Evolutionary conservation across 1,139 yeast genomes (phyloP).

Genomic region (Lodderomyces margitis): DNA sequence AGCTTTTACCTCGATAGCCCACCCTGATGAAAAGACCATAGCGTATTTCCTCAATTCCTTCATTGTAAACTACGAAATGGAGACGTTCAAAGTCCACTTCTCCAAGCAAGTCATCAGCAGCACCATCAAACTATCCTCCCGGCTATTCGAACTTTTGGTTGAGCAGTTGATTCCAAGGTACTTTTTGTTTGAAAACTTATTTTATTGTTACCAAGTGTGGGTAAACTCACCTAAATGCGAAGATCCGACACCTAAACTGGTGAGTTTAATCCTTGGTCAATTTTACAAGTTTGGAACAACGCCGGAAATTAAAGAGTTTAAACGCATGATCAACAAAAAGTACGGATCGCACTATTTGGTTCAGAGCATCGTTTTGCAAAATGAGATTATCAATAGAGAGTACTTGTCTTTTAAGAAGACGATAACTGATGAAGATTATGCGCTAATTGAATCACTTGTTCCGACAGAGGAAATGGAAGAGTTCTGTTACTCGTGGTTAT

Average conservation of each 20-base stretch:
- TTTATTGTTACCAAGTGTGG: conserved; percentile 32
- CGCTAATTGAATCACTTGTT: conserved; percentile 9
- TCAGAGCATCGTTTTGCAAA: conserved; percentile 24
- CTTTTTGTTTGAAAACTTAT: conserved; percentile 32
- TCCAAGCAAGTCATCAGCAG: conserved; percentile 14
- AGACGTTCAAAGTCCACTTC: conserved; percentile 25
- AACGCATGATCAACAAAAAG: conserved; percentile 21
- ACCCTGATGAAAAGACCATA: conserved; percentile 25
- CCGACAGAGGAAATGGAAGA: conserved; percentile 11
- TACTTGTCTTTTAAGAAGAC: conserved; percentile 25
- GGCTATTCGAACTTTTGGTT: conserved; percentile 29
- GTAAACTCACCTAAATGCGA: conserved; percentile 21
- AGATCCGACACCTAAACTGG: conserved; percentile 26
- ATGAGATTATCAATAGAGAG: conserved; percentile 27
- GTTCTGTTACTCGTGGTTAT: conserved; percentile 16
- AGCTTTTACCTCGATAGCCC: conserved; percentile 18
- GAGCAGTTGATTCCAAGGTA: conserved; percentile 27
- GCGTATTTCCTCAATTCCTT: conserved; percentile 31
- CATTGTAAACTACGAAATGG: conserved; percentile 34
- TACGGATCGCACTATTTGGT: conserved; percentile 25
- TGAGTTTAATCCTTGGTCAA: conserved; percentile 29
- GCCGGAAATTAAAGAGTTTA: conserved; percentile 26
- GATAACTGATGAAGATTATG: conserved; percentile 25
- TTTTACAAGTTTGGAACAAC: conserved; percentile 30
- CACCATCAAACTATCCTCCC: conserved; percentile 20